Percentiles rank a stretch among this genome's conserved stretches.
Conservation (phyloP, 2,329 filamentous ascomycete genomes). For the Xylariaceae sp. region DNA sequence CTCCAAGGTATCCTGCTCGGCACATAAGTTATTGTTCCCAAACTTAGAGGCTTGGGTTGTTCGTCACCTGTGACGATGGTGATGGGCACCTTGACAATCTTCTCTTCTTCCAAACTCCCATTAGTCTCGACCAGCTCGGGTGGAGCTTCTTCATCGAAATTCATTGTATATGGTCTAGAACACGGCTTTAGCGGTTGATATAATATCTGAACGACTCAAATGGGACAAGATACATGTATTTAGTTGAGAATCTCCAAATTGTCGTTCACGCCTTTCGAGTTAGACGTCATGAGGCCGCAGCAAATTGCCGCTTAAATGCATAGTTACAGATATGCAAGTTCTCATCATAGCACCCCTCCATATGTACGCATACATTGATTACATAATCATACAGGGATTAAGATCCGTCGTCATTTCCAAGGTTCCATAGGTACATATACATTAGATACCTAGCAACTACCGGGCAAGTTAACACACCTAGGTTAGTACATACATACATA, state of each 20-base stretch:
- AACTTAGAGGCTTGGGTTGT: not conserved
- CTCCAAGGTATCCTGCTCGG: constrained; percentile 81
- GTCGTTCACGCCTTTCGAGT: not conserved
- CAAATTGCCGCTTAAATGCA: not conserved
- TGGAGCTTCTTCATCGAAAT: constrained; percentile 68
- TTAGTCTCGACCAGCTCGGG: constrained; percentile 57
- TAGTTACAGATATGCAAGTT: not conserved
- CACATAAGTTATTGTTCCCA: constrained; percentile 9
- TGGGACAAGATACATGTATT: not conserved
- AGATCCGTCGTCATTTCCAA: no score
- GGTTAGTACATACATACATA: no score
- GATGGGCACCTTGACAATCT: constrained; percentile 72
- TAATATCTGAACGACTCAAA: not conserved
- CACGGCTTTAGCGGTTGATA: no score
- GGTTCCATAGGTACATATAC: no score
- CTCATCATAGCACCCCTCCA: not conserved
- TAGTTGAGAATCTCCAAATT: not conserved
- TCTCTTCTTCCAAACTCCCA: constrained; percentile 49
- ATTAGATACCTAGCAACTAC: no score
- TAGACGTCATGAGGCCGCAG: not conserved
- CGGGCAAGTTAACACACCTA: no score
- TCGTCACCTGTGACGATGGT: constrained; percentile 77
- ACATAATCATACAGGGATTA: not conserved
- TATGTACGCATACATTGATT: not conserved
- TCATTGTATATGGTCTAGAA: constrained; percentile 47